Base-by-base conservation (phyloP, 169 alveolate genomes). In the Babesia ovata region DNA sequence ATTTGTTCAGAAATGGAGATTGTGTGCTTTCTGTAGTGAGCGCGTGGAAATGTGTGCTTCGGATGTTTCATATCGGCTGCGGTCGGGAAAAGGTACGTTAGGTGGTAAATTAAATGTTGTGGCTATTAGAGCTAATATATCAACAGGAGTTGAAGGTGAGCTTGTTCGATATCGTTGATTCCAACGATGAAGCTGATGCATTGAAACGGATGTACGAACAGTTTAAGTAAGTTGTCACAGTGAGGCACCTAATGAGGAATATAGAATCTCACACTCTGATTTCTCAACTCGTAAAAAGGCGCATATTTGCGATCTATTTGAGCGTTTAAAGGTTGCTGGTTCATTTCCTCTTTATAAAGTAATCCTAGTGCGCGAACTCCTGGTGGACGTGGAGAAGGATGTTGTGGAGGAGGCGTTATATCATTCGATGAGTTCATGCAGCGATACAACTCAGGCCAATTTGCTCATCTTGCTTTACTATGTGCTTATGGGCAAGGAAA, bases 21-120 rank as follows among this genome's bases (percentile, higher is more conserved):
- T 67, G 66, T 4, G 7, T 67, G 49, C 16, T 67, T 12, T n/a
- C 63, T 50, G 65, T 54, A 13, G 65, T 67, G 6, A 44, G 76
- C 36, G 65, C 76, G 8, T 67, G 76, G 76, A 67, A 54, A 50
- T 67, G 76, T 54, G 76, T 67, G 29, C 53, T 67, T 17, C 22
- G 76, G 39, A 53, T 67, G 59, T 67, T 67, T 36, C 24, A 63
- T 17, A 29, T 50, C 12, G 6, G 66, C 42, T 7, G 7, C 17
- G 57, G 7, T 21, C 8, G 36, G 12, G 39, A 2, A 24, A 28
- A 67, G 76, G 76, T 67, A 52, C 22, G 73, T 45, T 14, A 52
- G 11, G n/a, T 45, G n/a, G 14, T 17, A 0, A 53, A 24, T 13
- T 44, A 17, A 3, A 28, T n/a, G 4, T 0, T 29, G 21, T 67